Conservation (phyloP, 768 basidiomycete species). For the Xerocomus brunneocitrinus region DNA sequence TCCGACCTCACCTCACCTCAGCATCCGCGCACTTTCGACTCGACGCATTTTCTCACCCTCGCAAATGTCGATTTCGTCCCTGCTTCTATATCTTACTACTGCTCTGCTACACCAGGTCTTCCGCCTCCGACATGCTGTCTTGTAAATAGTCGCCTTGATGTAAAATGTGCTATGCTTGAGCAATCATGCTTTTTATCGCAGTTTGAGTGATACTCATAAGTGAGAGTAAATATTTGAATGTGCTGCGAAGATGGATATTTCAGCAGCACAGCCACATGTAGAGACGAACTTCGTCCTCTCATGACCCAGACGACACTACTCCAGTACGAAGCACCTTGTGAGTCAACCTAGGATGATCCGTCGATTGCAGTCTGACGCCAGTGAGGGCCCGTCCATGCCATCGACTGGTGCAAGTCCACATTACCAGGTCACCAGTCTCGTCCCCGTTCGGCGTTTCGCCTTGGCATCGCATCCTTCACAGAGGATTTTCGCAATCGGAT, state of each 20-base stretch:
- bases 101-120: conserved; percentile 19
- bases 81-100: conserved; percentile 16
- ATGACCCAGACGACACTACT: conserved; percentile 72
- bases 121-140: conserved; percentile 21
- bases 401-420: conserved; percentile 86
- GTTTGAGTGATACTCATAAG: neutral
- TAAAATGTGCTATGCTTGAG: conserved; percentile 18
- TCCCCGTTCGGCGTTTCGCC: conserved; percentile 73
- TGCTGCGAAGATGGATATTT: neutral
- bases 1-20: conserved; percentile 11
- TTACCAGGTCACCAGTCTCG: conserved; percentile 69
- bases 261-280: conserved; percentile 23
- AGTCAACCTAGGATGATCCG: conserved; percentile 31
- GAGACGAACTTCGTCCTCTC: conserved; percentile 6
- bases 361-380: conserved; percentile 17
- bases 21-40: conserved; percentile 17
- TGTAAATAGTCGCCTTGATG: conserved; percentile 29
- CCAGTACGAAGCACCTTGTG: conserved; percentile 84
- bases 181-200: conserved; percentile 8
- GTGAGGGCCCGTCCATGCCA: conserved; percentile 77
- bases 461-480: conserved; percentile 80
- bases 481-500: conserved; percentile 83
- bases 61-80: conserved; percentile 17
- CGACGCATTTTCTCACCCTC: conserved; percentile 18
- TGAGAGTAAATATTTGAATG: too few relatives aligned